Evolutionary conservation across 2,329 filamentous ascomycete species (phyloP), one percentile per base, ranked within the genome.

Genomic region (Raffaelea arxii): DNA sequence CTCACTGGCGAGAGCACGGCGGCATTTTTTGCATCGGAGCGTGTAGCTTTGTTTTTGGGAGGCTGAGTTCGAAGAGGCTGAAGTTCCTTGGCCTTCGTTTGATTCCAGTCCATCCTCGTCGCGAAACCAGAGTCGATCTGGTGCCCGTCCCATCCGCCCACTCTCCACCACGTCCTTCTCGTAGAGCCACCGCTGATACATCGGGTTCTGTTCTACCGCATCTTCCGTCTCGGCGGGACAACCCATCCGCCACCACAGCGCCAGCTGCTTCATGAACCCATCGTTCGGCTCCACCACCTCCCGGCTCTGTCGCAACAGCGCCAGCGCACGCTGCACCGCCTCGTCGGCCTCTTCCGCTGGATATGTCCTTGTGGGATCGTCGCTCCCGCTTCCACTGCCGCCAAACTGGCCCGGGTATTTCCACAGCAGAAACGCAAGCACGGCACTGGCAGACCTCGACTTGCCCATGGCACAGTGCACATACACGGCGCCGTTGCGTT

Each of bases 401-500:
- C 67, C 63, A 56, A 78, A 78, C 46, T 70, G 71, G 30, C 71
- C 62, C 5, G 78, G 75, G 54, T 79, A 72, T 55, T 75, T 77
- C 64, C 77, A 81, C 53, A 97, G 83, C 43, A 97, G 71, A 64
- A 90, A 97, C 51, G 92, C 91, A 48, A 94, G 76, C 46, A 87
- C 76, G 54, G 86, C 78, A 25, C 88, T 83, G 54, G 91, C 86
- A 41, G 91, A 97, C 49, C 92, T 86, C 27, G 90, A 96, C 67
- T 94, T 94, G 45, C 92, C 92, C 81, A 95, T 95, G 21, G 89
- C 91, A 73, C 92, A 95, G 66, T 76, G 72, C 10, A 80, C 75
- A 47, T 73, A 74, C 24, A 80, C 74, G 14, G 65, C 73, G 24
- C 67, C 67, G 36, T 9, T 21, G 19, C 21, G 19, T 53, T 47